Conservation (phyloP, 768 basidiomycete species). For the Sarcomyxa edulis region DNA sequence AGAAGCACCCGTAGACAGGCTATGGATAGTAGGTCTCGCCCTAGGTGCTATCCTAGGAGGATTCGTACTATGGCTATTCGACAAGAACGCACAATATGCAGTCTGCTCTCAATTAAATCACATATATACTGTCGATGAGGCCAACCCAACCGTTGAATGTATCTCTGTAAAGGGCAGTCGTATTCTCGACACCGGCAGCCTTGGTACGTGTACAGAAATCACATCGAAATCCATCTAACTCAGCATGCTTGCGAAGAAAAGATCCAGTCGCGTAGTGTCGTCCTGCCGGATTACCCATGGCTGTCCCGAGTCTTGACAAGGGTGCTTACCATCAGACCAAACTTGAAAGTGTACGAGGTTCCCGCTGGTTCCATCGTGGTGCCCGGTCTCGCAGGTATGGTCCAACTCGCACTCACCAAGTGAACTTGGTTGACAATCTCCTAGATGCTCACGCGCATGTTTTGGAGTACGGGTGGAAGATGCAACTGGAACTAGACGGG, state of each 20-base stretch:
- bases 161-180: constrained; percentile 45
- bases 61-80: no score
- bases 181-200: constrained; percentile 43
- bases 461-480: constrained; percentile 66
- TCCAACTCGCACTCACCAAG: neutral
- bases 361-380: constrained; percentile 44
- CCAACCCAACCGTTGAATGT: constrained; percentile 50
- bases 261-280: neutral
- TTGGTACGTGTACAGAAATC: constrained; percentile 31
- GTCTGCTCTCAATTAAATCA: constrained; percentile 47
- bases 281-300: neutral
- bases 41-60: no score
- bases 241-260: neutral
- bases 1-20: no score
- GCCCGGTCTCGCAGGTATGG: constrained; percentile 67
- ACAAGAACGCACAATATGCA: constrained; percentile 42
- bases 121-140: constrained; percentile 69
- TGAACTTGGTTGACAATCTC: neutral
- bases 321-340: constrained; percentile 1
- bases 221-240: neutral
- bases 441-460: constrained; percentile 81
- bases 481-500: constrained; percentile 57
- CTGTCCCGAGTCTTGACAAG: constrained; percentile 2
- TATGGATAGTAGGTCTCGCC: no score
- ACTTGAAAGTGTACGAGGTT: constrained; percentile 9